Base-by-base conservation (phyloP, 176 grass and related monocot genomes). In the Thalia dealbata region DNA sequence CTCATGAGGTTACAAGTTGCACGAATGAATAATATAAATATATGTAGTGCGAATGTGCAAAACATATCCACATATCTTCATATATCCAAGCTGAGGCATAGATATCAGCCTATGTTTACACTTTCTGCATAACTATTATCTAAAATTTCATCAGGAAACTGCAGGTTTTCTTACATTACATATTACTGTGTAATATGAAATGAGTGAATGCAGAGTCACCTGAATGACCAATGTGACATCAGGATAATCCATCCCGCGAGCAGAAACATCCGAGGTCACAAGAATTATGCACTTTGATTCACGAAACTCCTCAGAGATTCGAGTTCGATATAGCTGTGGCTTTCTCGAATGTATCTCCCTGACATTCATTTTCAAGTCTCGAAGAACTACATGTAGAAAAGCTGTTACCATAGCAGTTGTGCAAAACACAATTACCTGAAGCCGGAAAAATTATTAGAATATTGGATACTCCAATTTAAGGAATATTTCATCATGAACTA, bases 311-410 rank as follows among this genome's bases (percentile, higher is more conserved):
- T 97, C 87, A 76, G 87, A 89, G 75, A 92, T 90, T 14, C 93
- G 89, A 76, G 80, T 88, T 73, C 93, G 82, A 59, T 84, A 92
- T 32, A 96, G 89, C 76, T 92, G 93, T 18, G 93, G 93, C 29
- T 97, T 97, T 73, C 93, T 86, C 32, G 93, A 97, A 77, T 97
- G 93, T 41, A 97, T 90, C 82, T 90, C 87, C 77, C 87, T 88
- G 78, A 92, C 89, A 73, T 97, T 97, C 72, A 97, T 43, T 61
- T 89, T 92, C 78, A 97, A 78, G 70, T 90, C 87, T 80, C 83
- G 82, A 30, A 97, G 93, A 87, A 92, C 85, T 51, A 90, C 78
- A 71, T 85, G 86, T 82, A 89, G 82, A 85, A 97, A 97, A 80
- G 86, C 89, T 67, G n/a, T 84, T 10, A 90, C 41, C 93, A 97